Percentiles rank a stretch among this genome's conserved stretches.
These are phyloP conservation scores for Tilletia horrida DNA, from an alignment of 1,284 basidiomycete genomes.

Conservation along the genomic window DNA sequence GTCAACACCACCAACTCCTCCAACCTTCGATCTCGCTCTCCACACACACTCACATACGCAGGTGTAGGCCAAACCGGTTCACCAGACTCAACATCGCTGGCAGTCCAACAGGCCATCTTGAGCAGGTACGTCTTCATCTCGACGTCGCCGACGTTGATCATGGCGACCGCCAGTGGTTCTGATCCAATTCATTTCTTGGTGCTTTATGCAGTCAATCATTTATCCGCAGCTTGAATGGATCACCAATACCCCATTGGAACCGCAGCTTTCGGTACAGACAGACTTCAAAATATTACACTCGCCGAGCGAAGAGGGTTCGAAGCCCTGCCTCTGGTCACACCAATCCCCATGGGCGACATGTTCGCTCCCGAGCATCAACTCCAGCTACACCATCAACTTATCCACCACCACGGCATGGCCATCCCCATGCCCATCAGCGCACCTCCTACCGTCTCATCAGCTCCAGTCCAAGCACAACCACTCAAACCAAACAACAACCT, in stretches of 20 bases:
- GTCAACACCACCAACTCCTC: conserved; percentile 15
- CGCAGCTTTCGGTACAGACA: conserved; percentile 1
- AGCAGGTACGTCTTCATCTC: not conserved
- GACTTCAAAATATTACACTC: not conserved
- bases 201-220: not conserved
- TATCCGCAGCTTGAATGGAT: not conserved
- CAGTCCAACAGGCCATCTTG: conserved; percentile 1
- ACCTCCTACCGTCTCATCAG: not conserved
- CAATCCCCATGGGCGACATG: not conserved
- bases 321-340: not conserved
- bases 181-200: not conserved
- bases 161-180: not conserved
- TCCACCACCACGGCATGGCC: conserved; percentile 13
- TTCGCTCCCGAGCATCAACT: conserved; percentile 2
- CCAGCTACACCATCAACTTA: conserved; percentile 8
- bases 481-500: not conserved
- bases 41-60: no score
- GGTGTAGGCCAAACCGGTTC: no score
- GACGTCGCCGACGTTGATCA: not conserved
- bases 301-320: conserved; percentile 12
- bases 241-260: conserved; percentile 9
- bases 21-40: not conserved
- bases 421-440: conserved; percentile 9
- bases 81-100: no score
- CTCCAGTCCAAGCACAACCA: not conserved